phyloP scores from a whole-genome alignment of 371 early-diverging fungal genomes.

The Rhizopus arrhizus region DNA sequence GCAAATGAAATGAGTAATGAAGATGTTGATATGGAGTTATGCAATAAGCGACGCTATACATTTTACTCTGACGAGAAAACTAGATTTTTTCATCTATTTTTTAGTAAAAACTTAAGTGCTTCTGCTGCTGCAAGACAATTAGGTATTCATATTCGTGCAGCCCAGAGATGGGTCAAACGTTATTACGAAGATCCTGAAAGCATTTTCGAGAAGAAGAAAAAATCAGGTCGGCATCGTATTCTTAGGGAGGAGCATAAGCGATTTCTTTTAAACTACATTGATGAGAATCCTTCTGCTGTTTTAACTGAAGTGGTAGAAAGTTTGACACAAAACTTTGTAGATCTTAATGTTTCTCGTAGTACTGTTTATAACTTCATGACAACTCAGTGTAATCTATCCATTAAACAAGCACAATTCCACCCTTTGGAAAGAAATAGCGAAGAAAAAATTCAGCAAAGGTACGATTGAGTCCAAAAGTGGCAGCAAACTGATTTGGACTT shows the following conservation, averaged over 20 bases:
- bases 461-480: constrained; percentile 24
- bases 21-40: constrained; percentile 23
- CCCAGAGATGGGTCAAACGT: constrained; percentile 29
- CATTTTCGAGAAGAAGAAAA: constrained; percentile 21
- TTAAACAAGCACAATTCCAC: constrained; percentile 25
- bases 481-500: constrained; percentile 18
- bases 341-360: no score
- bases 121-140: constrained; percentile 23
- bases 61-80: constrained; percentile 25
- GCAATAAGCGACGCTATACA: constrained; percentile 27
- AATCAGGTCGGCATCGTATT: constrained; percentile 7
- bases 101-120: constrained; percentile 22
- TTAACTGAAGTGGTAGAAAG: constrained; percentile 4
- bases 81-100: constrained; percentile 29
- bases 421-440: constrained; percentile 8
- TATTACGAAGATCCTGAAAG: constrained; percentile 25
- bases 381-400: constrained; percentile 20
- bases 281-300: constrained; percentile 9
- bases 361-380: no score
- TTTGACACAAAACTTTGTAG: constrained; percentile 5
- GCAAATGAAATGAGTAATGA: constrained; percentile 7
- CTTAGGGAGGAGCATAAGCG: no score
- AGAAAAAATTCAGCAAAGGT: constrained; percentile 17
- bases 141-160: constrained; percentile 24
- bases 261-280: no score